Conservation (phyloP, 1,284 basidiomycete species). For the Sporisorium scitamineum region DNA sequence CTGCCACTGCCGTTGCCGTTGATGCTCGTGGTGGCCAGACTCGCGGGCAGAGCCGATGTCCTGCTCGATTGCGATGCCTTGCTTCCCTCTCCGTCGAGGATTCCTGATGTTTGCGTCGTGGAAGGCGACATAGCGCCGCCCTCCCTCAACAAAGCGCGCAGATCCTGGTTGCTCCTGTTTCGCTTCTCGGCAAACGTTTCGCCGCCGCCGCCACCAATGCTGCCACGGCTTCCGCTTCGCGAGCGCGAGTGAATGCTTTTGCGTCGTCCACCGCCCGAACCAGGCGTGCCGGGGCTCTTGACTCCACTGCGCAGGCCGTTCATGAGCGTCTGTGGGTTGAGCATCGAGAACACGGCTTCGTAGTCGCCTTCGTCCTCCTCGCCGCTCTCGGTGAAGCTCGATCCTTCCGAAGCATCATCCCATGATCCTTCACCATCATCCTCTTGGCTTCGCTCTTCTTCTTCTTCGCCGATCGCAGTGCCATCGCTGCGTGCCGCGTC, state of each 20-base stretch:
- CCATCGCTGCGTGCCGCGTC: conserved; percentile 8
- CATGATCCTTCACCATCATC: conserved; percentile 43
- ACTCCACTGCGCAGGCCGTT: conserved; percentile 36
- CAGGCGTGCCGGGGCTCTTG: conserved; percentile 47
- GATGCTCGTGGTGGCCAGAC: conserved; percentile 28
- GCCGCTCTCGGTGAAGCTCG: conserved; percentile 38
- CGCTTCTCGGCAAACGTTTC: conserved; percentile 64
- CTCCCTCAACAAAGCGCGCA: conserved; percentile 56
- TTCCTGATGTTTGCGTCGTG: conserved; percentile 19
- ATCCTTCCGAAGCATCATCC: conserved; percentile 42
- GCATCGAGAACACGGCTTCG: conserved; percentile 65
- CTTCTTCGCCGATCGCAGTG: conserved; percentile 30
- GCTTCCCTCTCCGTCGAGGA: conserved; percentile 26
- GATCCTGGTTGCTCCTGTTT: conserved; percentile 57
- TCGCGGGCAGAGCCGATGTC: conserved; percentile 35
- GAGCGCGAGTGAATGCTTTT: conserved; percentile 55
- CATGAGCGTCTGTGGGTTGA: conserved; percentile 43
- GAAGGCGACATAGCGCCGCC: conserved; percentile 55
- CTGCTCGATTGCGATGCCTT: conserved; percentile 19
- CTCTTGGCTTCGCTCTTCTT: conserved; percentile 22
- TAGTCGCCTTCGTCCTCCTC: conserved; percentile 66
- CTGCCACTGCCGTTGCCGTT: conserved; percentile 18
- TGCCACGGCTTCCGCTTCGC: conserved; percentile 51
- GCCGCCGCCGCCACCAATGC: conserved; percentile 30
- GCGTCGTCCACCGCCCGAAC: conserved; percentile 27